Percentiles rank a stretch among this genome's conserved stretches.
Evolutionary conservation across 2,329 filamentous ascomycete species (phyloP).

Genomic region (Fusarium sp.): DNA sequence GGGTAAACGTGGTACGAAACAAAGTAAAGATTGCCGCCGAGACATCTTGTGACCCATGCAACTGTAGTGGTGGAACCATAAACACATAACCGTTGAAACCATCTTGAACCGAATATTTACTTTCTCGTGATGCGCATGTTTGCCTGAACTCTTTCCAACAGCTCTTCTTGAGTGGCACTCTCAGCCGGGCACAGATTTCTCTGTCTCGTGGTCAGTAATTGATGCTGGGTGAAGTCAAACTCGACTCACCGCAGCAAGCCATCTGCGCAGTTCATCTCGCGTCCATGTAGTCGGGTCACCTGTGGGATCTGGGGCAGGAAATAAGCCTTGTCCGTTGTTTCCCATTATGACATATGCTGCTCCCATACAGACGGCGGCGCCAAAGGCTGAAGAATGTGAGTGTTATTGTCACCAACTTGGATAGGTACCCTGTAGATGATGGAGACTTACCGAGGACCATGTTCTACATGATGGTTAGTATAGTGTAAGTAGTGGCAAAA

Average conservation of each 20-base stretch:
- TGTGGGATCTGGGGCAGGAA: constrained; percentile 82
- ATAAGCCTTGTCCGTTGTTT: constrained; percentile 71
- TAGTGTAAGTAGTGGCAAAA: rapidly evolving
- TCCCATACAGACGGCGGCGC: constrained; percentile 34
- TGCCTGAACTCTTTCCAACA: constrained; percentile 60
- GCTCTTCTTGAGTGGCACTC: constrained; percentile 58
- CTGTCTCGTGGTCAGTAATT: constrained; percentile 44
- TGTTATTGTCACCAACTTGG: background rate
- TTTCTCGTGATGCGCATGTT: constrained; percentile 60
- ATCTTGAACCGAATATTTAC: constrained; percentile 5
- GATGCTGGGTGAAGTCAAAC: too few relatives aligned
- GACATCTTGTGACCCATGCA: background rate
- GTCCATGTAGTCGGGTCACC: constrained; percentile 82
- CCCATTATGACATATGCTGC: constrained; percentile 90
- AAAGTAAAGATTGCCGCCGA: background rate
- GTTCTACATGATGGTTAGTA: constrained; percentile 61
- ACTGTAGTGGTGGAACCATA: background rate
- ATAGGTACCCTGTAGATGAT: constrained; percentile 41
- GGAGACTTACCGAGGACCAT: constrained; percentile 72
- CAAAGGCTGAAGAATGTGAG: constrained; percentile 30
- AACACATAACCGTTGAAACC: constrained; percentile 10
- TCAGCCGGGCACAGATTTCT: constrained; percentile 60
- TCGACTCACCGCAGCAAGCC: constrained; percentile 78
- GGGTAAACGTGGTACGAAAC: background rate
- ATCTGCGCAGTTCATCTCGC: constrained; percentile 80